Evolutionary conservation across 768 basidiomycete species (phyloP).

Genomic region (Rhodotorula paludigena): DNA sequence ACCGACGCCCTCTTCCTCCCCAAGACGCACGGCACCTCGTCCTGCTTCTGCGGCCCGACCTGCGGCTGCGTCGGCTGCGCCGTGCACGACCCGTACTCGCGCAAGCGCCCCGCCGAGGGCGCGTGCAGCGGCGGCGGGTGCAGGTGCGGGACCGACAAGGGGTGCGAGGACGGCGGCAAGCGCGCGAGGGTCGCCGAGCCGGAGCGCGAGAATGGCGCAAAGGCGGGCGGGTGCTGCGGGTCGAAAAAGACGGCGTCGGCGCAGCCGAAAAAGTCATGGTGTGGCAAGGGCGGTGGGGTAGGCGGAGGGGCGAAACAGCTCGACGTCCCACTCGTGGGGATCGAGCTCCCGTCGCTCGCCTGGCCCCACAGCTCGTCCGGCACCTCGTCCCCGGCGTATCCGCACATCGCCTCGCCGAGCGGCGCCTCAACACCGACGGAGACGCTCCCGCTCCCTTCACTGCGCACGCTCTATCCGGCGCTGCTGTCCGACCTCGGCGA

Average conservation of each 20-base stretch:
- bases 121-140: slow-evolving; percentile 5
- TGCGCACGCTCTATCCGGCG: slow-evolving; percentile 7
- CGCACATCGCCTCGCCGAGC: background rate
- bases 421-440: background rate
- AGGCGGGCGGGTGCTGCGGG: background rate
- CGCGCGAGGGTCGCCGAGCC: background rate
- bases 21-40: slow-evolving; percentile 25
- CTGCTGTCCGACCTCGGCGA: slow-evolving; percentile 2
- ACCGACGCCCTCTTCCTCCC: slow-evolving; percentile 29
- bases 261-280: background rate
- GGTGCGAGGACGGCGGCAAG: background rate
- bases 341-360: slow-evolving; percentile 4
- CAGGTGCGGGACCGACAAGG: background rate
- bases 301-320: background rate
- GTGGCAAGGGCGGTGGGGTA: background rate
- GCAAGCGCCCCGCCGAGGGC: background rate
- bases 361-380: background rate
- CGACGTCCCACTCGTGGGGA: background rate
- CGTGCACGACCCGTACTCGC: slow-evolving; percentile 28
- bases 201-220: background rate
- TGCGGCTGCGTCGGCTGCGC: slow-evolving; percentile 36
- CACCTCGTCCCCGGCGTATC: no score
- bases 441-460: background rate
- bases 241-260: background rate
- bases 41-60: slow-evolving; percentile 38